These are phyloP conservation scores for Aspergillus ochraceoroseus DNA, from an alignment of 2,329 filamentous ascomycete genomes.

Conservation along the genomic window DNA sequence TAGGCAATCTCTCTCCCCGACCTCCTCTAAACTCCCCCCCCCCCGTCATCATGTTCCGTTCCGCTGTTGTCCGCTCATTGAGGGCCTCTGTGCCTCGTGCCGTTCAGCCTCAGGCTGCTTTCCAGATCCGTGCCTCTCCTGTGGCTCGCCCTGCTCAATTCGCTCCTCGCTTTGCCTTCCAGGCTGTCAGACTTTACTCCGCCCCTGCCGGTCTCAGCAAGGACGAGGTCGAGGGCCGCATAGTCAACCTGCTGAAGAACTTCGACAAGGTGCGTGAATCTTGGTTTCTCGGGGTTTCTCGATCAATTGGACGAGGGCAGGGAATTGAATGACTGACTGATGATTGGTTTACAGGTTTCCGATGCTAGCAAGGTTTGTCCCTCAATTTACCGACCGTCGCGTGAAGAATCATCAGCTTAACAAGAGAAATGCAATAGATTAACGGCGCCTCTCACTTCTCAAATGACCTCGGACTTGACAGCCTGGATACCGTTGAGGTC, in stretches of 20 bases:
- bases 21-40: slow-evolving; percentile 12
- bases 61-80: slow-evolving; percentile 74
- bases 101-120: slow-evolving; percentile 55
- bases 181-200: slow-evolving; percentile 78
- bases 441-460: slow-evolving; percentile 80
- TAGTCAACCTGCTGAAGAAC: slow-evolving; percentile 86
- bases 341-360: slow-evolving; percentile 28
- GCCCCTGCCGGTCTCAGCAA: slow-evolving; percentile 71
- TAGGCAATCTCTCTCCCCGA: slow-evolving; percentile 7
- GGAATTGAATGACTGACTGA: slow-evolving; percentile 12
- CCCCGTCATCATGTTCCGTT: slow-evolving; percentile 73
- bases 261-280: slow-evolving; percentile 79
- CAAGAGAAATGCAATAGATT: slow-evolving; percentile 56
- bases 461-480: slow-evolving; percentile 95
- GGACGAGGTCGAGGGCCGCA: slow-evolving; percentile 83
- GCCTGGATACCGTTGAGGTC: slow-evolving; percentile 96
- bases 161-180: slow-evolving; percentile 59
- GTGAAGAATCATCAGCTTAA: slow-evolving; percentile 19
- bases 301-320: not conserved
- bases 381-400: not conserved
- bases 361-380: slow-evolving; percentile 40
- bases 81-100: slow-evolving; percentile 51
- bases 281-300: no score
- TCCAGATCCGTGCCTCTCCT: slow-evolving; percentile 56
- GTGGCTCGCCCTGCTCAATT: slow-evolving; percentile 59